Base-by-base conservation (phyloP, 148 eudicot genomes). In the Camellia lanceoleosa region DNA sequence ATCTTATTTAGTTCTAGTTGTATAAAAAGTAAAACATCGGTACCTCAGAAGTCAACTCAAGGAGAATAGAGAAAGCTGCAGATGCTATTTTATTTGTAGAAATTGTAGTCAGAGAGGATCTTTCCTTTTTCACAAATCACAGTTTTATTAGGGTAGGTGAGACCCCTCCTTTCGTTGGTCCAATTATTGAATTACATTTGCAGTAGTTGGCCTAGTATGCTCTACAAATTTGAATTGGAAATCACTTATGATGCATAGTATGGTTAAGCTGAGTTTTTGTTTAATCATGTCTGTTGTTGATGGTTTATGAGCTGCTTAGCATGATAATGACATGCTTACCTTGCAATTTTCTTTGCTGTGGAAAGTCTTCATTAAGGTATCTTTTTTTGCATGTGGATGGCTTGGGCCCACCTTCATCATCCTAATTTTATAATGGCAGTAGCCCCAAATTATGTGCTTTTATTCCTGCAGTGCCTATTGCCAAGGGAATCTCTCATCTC, bases 61-160 rank as follows among this genome's bases (percentile, higher is more conserved):
- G 60, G 19, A 64, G 11, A 54, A 46, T 80, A 94, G 98, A 56
- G 43, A 59, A 3, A 16, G n/a, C n/a, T 58, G 75, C 13, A 64
- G 77, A 23, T 70, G 13, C 46, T 51, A 10, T 68, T 67, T 75
- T 81, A 19, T 69, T 81, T 76, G 59, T 60, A 47, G 38, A 47
- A 60, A 56, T n/a, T 20, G 18, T 20, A 20, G 43, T 13, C 44
- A 42, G 3, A 10, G 60, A 52, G 60, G 5, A 18, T 67, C 13
- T 67, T 38, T 69, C 3, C 18, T 1, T 51, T 8, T 51, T 3
- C 14, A 51, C 2, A 16, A 5, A 70, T 71, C 60, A 71, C 75
- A 51, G 41, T 54, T 20, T 20, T 64, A 5, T 11, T 19, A 10
- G 9, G 42, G 42, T 3, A 64, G 3, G 12, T 64, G 13, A 7